Conservation (phyloP, 1,284 basidiomycete genomes). For the Leccinum subrobustum region DNA sequence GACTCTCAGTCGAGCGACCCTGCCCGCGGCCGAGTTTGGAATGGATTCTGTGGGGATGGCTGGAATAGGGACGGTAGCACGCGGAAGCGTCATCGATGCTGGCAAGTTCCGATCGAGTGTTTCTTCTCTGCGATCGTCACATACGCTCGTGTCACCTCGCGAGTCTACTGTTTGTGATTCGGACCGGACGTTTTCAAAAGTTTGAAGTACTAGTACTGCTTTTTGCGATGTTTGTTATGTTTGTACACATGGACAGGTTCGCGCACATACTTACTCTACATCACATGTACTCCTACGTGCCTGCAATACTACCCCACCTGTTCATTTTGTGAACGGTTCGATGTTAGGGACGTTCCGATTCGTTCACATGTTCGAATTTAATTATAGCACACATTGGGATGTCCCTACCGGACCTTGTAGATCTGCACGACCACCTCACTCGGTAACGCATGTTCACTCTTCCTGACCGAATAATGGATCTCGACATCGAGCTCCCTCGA, state of each 20-base stretch:
- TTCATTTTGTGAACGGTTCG: neutral
- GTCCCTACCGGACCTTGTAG: slow-evolving; percentile 67
- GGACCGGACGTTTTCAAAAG: slow-evolving; percentile 7
- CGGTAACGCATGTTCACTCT: slow-evolving; percentile 28
- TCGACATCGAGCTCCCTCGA: slow-evolving; percentile 90
- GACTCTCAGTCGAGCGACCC: slow-evolving; percentile 4
- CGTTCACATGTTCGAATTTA: neutral
- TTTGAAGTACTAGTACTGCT: too few relatives aligned
- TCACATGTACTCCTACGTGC: slow-evolving; percentile 16
- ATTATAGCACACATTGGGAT: slow-evolving; percentile 39
- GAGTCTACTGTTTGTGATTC: neutral
- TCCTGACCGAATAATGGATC: slow-evolving; percentile 76
- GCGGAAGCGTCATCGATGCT: slow-evolving; percentile 27
- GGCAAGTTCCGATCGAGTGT: slow-evolving; percentile 10
- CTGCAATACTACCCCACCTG: slow-evolving; percentile 9
- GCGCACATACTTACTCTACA: neutral
- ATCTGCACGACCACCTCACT: slow-evolving; percentile 64
- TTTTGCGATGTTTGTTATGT: neutral
- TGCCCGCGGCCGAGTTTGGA: slow-evolving; percentile 19
- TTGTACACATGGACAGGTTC: slow-evolving; percentile 5
- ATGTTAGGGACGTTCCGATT: neutral
- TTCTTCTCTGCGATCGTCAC: slow-evolving; percentile 13
- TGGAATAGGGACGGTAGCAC: slow-evolving; percentile 42
- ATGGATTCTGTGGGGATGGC: slow-evolving; percentile 35
- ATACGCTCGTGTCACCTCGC: neutral